Evolutionary conservation across 192 early-diverging fungal species (phyloP).

Genomic region (Gaertneriomyces sp.): DNA sequence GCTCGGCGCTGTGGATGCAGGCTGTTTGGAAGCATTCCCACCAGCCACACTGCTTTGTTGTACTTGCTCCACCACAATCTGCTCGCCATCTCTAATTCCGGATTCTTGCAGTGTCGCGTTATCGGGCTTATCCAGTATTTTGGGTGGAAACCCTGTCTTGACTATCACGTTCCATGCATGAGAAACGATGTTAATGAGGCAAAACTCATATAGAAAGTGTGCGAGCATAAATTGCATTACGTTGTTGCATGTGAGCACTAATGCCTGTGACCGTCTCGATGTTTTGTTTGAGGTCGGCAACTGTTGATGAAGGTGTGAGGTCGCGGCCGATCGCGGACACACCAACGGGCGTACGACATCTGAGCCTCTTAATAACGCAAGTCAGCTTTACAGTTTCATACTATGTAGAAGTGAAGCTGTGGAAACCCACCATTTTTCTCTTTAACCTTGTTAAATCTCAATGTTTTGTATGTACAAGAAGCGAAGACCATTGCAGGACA

Average conservation of each 20-base stretch:
- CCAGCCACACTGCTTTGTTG: background rate
- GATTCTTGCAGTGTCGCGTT: conserved; percentile 13
- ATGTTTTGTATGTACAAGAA: no score
- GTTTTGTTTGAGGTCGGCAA: conserved; percentile 10
- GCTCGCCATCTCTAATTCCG: conserved; percentile 45
- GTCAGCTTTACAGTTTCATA: no score
- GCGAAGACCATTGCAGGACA: no score
- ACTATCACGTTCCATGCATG: conserved; percentile 1
- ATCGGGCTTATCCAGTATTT: conserved; percentile 15
- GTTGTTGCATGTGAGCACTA: background rate
- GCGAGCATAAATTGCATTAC: background rate
- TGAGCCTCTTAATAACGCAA: conserved; percentile 9
- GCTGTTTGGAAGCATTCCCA: background rate
- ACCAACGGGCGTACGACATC: conserved; percentile 17
- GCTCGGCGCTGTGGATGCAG: background rate
- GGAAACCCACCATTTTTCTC: no score
- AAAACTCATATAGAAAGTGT: background rate
- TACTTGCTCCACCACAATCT: conserved; percentile 29
- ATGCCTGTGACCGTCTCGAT: conserved; percentile 14
- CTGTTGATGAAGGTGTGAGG: conserved; percentile 6
- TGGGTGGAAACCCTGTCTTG: conserved; percentile 48
- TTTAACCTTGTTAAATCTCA: no score
- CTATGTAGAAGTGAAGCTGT: no score
- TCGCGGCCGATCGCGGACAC: conserved; percentile 5
- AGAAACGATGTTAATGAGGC: background rate